These are phyloP conservation scores for Yamadazyma takamatsuzukensis DNA, from an alignment of 805 yeast species.

Conservation along the genomic window DNA sequence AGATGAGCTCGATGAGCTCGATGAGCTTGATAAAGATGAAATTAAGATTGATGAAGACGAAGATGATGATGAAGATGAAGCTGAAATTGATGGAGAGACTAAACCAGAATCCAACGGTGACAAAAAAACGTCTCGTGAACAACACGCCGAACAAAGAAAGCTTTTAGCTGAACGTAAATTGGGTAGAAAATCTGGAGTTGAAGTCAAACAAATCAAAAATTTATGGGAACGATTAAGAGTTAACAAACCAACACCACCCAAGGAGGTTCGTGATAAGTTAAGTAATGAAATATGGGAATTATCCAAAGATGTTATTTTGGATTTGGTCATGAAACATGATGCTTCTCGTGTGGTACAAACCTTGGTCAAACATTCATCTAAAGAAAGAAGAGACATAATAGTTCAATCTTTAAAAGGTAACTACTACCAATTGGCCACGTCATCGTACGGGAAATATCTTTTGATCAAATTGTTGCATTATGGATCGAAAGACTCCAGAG, in stretches of 20 bases:
- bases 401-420: constrained; percentile 67
- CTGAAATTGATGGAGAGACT: constrained; percentile 17
- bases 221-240: constrained; percentile 92
- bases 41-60: constrained; percentile 19
- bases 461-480: constrained; percentile 86
- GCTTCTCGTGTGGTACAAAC: constrained; percentile 96
- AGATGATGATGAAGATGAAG: constrained; percentile 14
- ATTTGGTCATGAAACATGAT: constrained; percentile 91
- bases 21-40: constrained; percentile 18
- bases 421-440: constrained; percentile 79
- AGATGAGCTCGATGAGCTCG: constrained; percentile 24
- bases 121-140: constrained; percentile 55
- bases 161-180: constrained; percentile 78
- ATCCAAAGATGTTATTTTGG: constrained; percentile 71
- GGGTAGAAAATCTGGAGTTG: constrained; percentile 80
- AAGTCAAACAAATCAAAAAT: constrained; percentile 78
- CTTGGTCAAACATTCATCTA: constrained; percentile 77
- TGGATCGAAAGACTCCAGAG: constrained; percentile 81
- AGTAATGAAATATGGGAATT: constrained; percentile 83
- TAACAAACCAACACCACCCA: constrained; percentile 76
- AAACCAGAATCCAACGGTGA: constrained; percentile 17
- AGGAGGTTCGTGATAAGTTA: constrained; percentile 69
- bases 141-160: constrained; percentile 80
- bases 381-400: constrained; percentile 71
- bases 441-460: constrained; percentile 90